Conservation (phyloP, 2,329 filamentous ascomycete species). For the Cladophialophora exuberans region DNA sequence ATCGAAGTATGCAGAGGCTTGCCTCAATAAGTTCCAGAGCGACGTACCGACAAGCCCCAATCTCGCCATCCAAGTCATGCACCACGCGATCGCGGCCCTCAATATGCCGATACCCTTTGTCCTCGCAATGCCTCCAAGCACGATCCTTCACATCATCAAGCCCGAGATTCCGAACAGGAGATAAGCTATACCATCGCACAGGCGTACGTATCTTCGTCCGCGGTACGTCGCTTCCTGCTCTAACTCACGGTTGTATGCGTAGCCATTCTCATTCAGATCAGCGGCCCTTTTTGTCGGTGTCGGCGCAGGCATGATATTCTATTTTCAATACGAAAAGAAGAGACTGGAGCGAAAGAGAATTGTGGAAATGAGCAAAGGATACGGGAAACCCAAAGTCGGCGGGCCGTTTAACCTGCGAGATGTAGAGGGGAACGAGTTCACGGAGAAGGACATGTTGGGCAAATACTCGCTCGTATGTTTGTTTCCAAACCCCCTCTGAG, state of each 20-base stretch:
- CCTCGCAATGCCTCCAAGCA: constrained; percentile 25
- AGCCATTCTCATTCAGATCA: constrained; percentile 94
- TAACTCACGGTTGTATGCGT: constrained; percentile 16
- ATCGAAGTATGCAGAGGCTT: constrained; percentile 16
- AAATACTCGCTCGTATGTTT: constrained; percentile 65
- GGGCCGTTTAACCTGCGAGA: constrained; percentile 82
- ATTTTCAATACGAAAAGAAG: constrained; percentile 91
- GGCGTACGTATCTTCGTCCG: constrained; percentile 43
- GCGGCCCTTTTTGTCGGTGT: constrained; percentile 82
- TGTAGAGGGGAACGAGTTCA: constrained; percentile 77
- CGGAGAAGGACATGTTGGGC: constrained; percentile 80
- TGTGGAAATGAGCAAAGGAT: constrained; percentile 88
- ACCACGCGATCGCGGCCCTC: background rate
- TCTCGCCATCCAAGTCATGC: constrained; percentile 46
- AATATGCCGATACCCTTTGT: constrained; percentile 18
- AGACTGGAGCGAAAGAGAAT: constrained; percentile 87
- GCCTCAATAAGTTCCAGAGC: background rate
- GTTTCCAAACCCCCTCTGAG: background rate
- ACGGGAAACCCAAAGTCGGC: constrained; percentile 90
- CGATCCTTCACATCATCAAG: constrained; percentile 28
- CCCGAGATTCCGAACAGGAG: constrained; percentile 45
- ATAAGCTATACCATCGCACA: constrained; percentile 47
- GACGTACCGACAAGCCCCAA: constrained; percentile 55
- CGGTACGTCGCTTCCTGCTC: constrained; percentile 22
- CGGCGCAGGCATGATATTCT: constrained; percentile 77